Percentiles rank a stretch among this genome's conserved stretches.
Evolutionary conservation across 805 yeast species (phyloP).

Genomic region (Komagataella kurtzmanii): DNA sequence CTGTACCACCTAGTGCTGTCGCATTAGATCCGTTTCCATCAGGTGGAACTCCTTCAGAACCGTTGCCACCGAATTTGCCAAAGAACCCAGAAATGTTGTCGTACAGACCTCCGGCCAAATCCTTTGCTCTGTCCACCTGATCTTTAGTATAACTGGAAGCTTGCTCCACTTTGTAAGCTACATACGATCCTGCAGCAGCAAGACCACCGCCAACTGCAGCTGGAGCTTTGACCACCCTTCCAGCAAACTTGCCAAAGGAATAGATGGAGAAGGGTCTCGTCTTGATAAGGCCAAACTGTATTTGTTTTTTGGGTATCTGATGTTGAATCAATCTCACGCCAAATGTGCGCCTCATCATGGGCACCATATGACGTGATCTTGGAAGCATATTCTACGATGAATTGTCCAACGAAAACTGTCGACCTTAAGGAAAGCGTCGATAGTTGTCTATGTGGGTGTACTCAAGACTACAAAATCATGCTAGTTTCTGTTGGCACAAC

Average conservation of each 20-base stretch:
- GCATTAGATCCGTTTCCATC: constrained; percentile 15
- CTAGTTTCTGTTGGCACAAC: neutral
- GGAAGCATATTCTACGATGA: neutral
- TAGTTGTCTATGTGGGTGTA: neutral
- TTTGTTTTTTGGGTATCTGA: neutral
- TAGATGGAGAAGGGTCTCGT: neutral
- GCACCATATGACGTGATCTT: neutral
- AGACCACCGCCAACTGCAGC: constrained; percentile 81
- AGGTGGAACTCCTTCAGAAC: constrained; percentile 6
- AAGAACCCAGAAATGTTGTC: constrained; percentile 34
- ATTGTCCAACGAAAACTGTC: neutral
- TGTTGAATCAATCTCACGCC: neutral
- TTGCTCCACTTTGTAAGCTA: constrained; percentile 85
- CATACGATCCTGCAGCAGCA: constrained; percentile 91
- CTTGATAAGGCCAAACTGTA: neutral
- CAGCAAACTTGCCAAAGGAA: constrained; percentile 37
- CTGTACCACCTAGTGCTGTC: constrained; percentile 44
- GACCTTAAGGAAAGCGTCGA: neutral
- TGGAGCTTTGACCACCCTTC: constrained; percentile 48
- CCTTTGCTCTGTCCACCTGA: constrained; percentile 47
- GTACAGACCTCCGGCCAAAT: constrained; percentile 39
- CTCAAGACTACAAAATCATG: neutral
- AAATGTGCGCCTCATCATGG: neutral
- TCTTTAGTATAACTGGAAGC: constrained; percentile 64
- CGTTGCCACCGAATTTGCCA: constrained; percentile 19